phyloP scores from a whole-genome alignment of 306 rosid genomes.

The Prunus mira region DNA sequence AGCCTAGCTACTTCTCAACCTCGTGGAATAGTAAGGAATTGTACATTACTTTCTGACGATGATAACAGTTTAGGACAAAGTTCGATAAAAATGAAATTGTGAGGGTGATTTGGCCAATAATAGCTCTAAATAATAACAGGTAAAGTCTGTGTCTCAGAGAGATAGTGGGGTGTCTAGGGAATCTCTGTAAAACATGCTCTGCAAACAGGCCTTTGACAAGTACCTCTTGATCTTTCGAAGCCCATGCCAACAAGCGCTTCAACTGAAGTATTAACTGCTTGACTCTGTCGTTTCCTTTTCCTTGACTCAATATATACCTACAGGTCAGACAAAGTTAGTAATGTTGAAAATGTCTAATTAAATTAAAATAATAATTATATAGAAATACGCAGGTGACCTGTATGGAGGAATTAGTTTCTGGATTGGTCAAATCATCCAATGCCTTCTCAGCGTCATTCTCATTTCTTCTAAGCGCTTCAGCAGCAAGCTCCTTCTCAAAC shows the following conservation, averaged over 20 bases:
- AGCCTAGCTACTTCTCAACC: neutral
- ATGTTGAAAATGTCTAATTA: neutral
- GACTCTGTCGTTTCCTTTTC: slow-evolving; percentile 55
- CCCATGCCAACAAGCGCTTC: slow-evolving; percentile 66
- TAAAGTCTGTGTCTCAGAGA: too few species aligned
- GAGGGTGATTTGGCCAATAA: neutral
- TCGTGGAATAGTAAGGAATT: neutral
- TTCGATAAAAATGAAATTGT: neutral
- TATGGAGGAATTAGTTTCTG: slow-evolving; percentile 64
- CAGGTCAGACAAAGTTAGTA: slow-evolving; percentile 23
- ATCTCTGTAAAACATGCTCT: neutral
- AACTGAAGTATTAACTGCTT: slow-evolving; percentile 46
- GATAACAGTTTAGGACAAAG: neutral
- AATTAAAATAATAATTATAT: neutral
- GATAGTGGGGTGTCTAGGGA: too few species aligned
- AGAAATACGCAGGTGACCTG: slow-evolving; percentile 44
- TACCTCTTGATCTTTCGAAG: slow-evolving; percentile 81
- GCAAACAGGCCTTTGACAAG: neutral
- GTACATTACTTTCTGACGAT: neutral
- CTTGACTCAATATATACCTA: slow-evolving; percentile 64
- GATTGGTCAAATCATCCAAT: slow-evolving; percentile 81
- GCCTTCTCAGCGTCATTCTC: slow-evolving; percentile 79
- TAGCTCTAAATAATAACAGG: neutral
- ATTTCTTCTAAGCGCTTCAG: slow-evolving; percentile 86
- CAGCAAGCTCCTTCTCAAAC: slow-evolving; percentile 75